Evolutionary conservation across 2,329 filamentous ascomycete species (phyloP).

Genomic region (Pseudocercospora crystallina): DNA sequence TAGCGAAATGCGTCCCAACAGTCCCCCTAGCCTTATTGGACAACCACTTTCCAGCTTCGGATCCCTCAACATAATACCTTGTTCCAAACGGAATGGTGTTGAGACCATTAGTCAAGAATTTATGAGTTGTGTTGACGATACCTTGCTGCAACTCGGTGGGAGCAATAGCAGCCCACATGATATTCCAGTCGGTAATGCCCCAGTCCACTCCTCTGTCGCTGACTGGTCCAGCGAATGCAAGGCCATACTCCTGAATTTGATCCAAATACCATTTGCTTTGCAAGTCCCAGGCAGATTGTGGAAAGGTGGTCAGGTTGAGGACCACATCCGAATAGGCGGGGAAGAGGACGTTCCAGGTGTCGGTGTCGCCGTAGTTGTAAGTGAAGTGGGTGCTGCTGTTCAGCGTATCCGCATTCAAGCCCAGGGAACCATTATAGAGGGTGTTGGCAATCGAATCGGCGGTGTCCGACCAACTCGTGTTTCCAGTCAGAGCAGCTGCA

Average conservation of each 20-base stretch:
- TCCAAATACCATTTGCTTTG: slow-evolving; percentile 26
- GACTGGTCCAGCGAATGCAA: slow-evolving; percentile 25
- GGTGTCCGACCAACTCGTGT: slow-evolving; percentile 43
- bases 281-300: slow-evolving; percentile 22
- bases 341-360: slow-evolving; percentile 47
- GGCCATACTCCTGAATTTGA: slow-evolving; percentile 21
- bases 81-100: slow-evolving; percentile 31
- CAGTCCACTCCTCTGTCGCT: slow-evolving; percentile 25
- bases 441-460: slow-evolving; percentile 22
- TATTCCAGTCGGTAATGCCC: slow-evolving; percentile 30
- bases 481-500: slow-evolving; percentile 45
- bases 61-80: slow-evolving; percentile 26
- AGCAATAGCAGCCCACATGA: slow-evolving; percentile 25
- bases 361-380: slow-evolving; percentile 45
- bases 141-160: slow-evolving; percentile 17
- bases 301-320: slow-evolving; percentile 45
- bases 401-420: slow-evolving; percentile 19
- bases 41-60: slow-evolving; percentile 24
- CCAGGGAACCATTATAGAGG: slow-evolving; percentile 25
- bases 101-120: slow-evolving; percentile 25
- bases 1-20: slow-evolving; percentile 27
- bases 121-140: slow-evolving; percentile 26
- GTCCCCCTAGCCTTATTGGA: slow-evolving; percentile 27
- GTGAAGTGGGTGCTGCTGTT: slow-evolving; percentile 41
- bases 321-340: slow-evolving; percentile 53